Evolutionary conservation across 495 filamentous ascomycete genomes (phyloP), one percentile per base, ranked within the genome.

Genomic region (Penicillium canescens): DNA sequence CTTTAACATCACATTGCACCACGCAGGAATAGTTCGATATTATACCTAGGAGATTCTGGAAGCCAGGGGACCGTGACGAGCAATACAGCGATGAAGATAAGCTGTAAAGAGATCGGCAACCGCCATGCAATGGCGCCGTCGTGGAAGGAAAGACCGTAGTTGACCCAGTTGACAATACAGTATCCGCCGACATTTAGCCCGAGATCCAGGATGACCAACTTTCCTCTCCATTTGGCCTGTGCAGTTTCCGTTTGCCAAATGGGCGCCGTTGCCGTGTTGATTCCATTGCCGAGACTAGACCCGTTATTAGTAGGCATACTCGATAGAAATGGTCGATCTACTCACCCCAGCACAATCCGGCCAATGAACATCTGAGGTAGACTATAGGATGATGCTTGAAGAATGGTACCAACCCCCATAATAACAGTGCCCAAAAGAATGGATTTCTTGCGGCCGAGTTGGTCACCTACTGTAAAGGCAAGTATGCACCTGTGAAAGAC

Each of bases 181-280:
- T 82, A 85, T 6, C 84, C 82, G 35, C 77, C 76, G 46, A 86
- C 81, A 54, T 86, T 86, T 67, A 83, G 66, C 20, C 80, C 78
- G 70, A 85, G 74, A 50, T 86, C 83, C 11, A 86, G 69, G 39
- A 85, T 75, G 16, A 86, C 79, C 18, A 86, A 65, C 49, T 81
- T 78, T 38, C 86, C 85, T 54, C 83, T 72, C 78, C 78, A 82
- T 46, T 74, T 72, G 0, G 76, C 73, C 52, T 83, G 78, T 0
- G 82, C 79, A 1, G 82, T 85, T 59, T 89, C 84, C 2, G 78
- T 78, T 57, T 87, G 82, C 83, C 82, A 89, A 6, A 86, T 76
- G 10, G 86, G 84, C 2, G 81, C 84, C 10, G 82, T 84, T 2
- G 83, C 75, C 0, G 82, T 85, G 50, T 88, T 87, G 52, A 86